These are phyloP conservation scores for Pyrus bretschneideri DNA, from an alignment of 306 rosid species.

Conservation along the genomic window DNA sequence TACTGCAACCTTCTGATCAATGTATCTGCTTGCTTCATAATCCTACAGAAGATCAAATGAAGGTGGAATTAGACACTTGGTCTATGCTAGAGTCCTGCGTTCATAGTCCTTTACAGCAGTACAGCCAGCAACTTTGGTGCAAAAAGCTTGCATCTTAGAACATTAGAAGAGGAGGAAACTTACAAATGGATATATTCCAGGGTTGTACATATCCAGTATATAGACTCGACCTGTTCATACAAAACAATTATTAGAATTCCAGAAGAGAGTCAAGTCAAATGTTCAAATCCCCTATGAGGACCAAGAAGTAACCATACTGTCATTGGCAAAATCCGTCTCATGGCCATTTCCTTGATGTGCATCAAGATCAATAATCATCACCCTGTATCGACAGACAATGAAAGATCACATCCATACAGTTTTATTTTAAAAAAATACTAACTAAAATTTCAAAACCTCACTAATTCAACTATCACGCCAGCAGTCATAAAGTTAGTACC, in stretches of 20 bases:
- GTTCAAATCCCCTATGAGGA: slow-evolving; percentile 8
- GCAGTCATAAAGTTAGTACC: slow-evolving; percentile 33
- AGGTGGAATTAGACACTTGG: neutral
- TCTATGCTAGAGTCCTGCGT: neutral
- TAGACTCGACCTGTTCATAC: slow-evolving; percentile 66
- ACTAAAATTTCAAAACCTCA: slow-evolving; percentile 13
- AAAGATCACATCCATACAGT: neutral
- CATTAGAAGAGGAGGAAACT: slow-evolving; percentile 21
- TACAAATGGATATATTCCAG: slow-evolving; percentile 87
- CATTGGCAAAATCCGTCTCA: slow-evolving; percentile 67
- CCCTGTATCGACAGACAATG: slow-evolving; percentile 42
- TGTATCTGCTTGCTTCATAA: slow-evolving; percentile 70
- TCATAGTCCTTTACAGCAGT: neutral
- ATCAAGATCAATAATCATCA: slow-evolving; percentile 94
- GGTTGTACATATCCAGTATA: slow-evolving; percentile 85
- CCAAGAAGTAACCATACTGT: slow-evolving; percentile 48
- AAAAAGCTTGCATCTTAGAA: neutral
- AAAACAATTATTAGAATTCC: slow-evolving; percentile 10
- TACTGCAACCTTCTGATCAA: slow-evolving; percentile 85
- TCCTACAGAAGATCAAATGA: slow-evolving; percentile 36
- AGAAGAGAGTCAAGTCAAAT: slow-evolving; percentile 8
- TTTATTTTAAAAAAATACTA: neutral
- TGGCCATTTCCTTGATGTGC: slow-evolving; percentile 99
- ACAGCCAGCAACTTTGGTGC: neutral
- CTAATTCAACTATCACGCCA: neutral